phyloP scores from a whole-genome alignment of 2,329 filamentous ascomycete genomes.

The Neofusicoccum cordaticola region DNA sequence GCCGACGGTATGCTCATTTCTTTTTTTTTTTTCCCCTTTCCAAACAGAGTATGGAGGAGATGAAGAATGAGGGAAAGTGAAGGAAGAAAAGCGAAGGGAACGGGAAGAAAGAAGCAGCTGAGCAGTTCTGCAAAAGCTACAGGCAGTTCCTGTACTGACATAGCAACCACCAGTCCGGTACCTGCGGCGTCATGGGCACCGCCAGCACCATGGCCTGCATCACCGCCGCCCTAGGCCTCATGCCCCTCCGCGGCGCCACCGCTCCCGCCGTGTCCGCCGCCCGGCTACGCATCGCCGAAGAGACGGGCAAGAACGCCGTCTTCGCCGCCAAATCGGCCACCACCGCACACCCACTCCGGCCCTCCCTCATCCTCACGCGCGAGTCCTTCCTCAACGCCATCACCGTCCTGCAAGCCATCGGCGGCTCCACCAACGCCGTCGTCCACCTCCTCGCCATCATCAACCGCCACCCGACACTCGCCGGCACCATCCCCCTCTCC shows the following conservation, averaged over 20 bases:
- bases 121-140: background rate
- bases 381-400: slow-evolving; percentile 51
- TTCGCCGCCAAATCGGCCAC: slow-evolving; percentile 33
- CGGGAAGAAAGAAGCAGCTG: too few relatives aligned
- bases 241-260: slow-evolving; percentile 52
- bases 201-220: slow-evolving; percentile 58
- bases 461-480: slow-evolving; percentile 53
- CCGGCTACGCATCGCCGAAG: slow-evolving; percentile 52
- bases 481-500: slow-evolving; percentile 72
- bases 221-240: slow-evolving; percentile 52
- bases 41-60: too few relatives aligned
- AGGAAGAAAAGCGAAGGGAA: background rate
- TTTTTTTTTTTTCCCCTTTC: background rate
- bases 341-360: slow-evolving; percentile 30
- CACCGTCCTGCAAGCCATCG: slow-evolving; percentile 45
- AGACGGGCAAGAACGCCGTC: slow-evolving; percentile 52
- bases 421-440: slow-evolving; percentile 44
- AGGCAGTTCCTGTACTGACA: background rate
- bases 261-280: slow-evolving; percentile 54
- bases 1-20: slow-evolving; percentile 55
- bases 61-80: background rate
- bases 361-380: slow-evolving; percentile 45
- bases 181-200: slow-evolving; percentile 59
- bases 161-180: slow-evolving; percentile 38
- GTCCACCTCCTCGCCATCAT: slow-evolving; percentile 46